Base-by-base conservation (phyloP, 495 filamentous ascomycete genomes). In the Hyaloscypha variabilis region DNA sequence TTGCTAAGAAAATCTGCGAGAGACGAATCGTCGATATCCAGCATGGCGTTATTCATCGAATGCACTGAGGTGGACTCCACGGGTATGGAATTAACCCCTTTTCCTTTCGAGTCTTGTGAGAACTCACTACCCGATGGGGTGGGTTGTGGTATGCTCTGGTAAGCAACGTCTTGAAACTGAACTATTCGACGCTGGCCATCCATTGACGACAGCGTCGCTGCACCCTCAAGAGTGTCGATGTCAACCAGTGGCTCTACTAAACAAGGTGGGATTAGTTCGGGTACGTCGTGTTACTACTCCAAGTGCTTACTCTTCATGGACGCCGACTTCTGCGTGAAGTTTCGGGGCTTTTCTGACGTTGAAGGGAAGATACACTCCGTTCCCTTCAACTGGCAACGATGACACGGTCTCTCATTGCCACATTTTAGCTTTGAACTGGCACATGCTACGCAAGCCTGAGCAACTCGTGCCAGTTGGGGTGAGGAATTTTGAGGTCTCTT, bases 361-460 rank as follows among this genome's bases (percentile, higher is more conserved):
- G 30, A 13, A 19, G 52, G 26, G 50, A 50, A 59, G 23, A 24
- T 31, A 25, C 66, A 68, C 31, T 31, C 31, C 19, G 64, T 65
- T 13, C 58, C 53, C 34, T 65, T 64, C 14, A 30, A 4, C n/a
- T 79, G 76, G 67, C 85, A 88, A 54, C 85, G 78, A 51, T 72
- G 67, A 67, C 85, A 88, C 49, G 83, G 82, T 28, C 77, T 76
- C 19, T 81, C 80, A 10, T 82, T 80, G 29, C 80, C 83, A 68
- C 85, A 88, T 72, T 83, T 80, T 21, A 82, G 81, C 71, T 84
- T 77, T 28, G 83, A 81, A 11, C 77, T 78, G 13, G 83, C 83
- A 62, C 85, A 88, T 67, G 80, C 77, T 51, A 72, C 77, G 59
- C 85, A 88, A 5, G 85, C 85, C 62, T 82, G 75, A 55, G 80